Conservation (phyloP, 2,329 filamentous ascomycete genomes). For the Diaporthe citrichinensis region DNA sequence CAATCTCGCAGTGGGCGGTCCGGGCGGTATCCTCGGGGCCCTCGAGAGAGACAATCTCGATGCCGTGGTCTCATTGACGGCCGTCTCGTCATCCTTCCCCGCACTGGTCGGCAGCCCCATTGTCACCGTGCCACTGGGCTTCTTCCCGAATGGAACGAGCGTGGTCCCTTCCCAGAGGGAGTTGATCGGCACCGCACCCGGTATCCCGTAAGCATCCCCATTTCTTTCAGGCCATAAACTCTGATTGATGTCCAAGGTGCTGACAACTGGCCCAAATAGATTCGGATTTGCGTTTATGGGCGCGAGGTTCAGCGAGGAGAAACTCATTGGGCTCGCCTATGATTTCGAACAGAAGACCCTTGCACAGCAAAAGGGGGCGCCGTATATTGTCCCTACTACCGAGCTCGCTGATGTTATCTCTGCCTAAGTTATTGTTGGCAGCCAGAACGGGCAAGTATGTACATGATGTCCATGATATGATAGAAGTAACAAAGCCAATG, state of each 20-base stretch:
- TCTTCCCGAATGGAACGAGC: constrained; percentile 21
- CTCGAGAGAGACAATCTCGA: constrained; percentile 38
- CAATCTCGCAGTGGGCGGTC: constrained; percentile 67
- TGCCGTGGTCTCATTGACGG: constrained; percentile 37
- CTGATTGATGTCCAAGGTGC: background rate
- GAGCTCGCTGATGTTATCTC: constrained; percentile 48
- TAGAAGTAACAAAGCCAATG: background rate
- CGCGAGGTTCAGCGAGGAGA: constrained; percentile 69
- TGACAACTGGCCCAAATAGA: background rate
- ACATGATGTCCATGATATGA: background rate
- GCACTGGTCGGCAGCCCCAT: constrained; percentile 38
- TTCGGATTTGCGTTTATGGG: constrained; percentile 77
- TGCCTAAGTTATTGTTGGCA: background rate
- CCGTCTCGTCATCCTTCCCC: constrained; percentile 30
- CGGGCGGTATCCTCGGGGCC: constrained; percentile 70
- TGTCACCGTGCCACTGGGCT: constrained; percentile 31
- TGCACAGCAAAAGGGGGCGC: constrained; percentile 47
- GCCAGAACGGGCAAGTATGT: background rate
- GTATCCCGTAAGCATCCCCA: constrained; percentile 16
- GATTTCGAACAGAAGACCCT: constrained; percentile 74
- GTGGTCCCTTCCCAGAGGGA: constrained; percentile 12
- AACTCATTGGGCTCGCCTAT: constrained; percentile 75
- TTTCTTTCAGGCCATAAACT: no score
- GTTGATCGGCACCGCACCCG: constrained; percentile 27
- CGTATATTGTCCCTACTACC: constrained; percentile 50